These are phyloP conservation scores for Catharanthus roseus DNA, from an alignment of 257 asterid species.

Conservation along the genomic window DNA sequence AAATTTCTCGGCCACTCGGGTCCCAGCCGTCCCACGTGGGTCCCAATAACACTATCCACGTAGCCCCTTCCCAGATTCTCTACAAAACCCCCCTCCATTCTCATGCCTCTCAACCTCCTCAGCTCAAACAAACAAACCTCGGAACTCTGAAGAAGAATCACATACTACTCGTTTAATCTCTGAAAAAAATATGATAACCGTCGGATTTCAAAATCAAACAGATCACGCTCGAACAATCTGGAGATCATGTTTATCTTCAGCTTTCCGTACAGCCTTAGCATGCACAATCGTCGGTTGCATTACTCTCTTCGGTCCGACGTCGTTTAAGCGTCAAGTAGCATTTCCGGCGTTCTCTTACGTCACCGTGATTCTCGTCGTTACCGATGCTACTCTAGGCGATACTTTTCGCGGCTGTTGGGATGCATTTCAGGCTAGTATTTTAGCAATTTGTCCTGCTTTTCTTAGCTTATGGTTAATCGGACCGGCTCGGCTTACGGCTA, in stretches of 20 bases:
- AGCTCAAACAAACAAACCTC: too few relatives aligned
- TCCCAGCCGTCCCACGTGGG: constrained; percentile 13
- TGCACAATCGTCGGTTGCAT: constrained; percentile 66
- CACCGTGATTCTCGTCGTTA: constrained; percentile 52
- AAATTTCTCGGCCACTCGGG: constrained; percentile 20
- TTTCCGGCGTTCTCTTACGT: constrained; percentile 78
- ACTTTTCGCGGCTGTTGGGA: constrained; percentile 59
- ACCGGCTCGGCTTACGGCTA: constrained; percentile 42
- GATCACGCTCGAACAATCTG: constrained; percentile 1
- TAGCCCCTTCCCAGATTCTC: constrained; percentile 15
- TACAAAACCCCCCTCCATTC: constrained; percentile 24
- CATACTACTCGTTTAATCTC: background rate
- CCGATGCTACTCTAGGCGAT: constrained; percentile 75
- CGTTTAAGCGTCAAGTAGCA: constrained; percentile 34
- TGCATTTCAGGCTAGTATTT: constrained; percentile 51
- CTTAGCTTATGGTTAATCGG: constrained; percentile 54
- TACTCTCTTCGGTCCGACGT: constrained; percentile 58
- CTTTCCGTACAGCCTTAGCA: constrained; percentile 74
- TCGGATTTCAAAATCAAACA: background rate
- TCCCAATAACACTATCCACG: constrained; percentile 3
- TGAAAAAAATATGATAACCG: background rate
- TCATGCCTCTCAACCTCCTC: background rate
- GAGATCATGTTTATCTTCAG: constrained; percentile 28
- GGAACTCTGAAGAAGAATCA: background rate
- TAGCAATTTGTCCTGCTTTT: constrained; percentile 51